Evolutionary conservation across 768 basidiomycete species (phyloP), one percentile per base, ranked within the genome.

Genomic region (Hemileccinum rubropunctum): DNA sequence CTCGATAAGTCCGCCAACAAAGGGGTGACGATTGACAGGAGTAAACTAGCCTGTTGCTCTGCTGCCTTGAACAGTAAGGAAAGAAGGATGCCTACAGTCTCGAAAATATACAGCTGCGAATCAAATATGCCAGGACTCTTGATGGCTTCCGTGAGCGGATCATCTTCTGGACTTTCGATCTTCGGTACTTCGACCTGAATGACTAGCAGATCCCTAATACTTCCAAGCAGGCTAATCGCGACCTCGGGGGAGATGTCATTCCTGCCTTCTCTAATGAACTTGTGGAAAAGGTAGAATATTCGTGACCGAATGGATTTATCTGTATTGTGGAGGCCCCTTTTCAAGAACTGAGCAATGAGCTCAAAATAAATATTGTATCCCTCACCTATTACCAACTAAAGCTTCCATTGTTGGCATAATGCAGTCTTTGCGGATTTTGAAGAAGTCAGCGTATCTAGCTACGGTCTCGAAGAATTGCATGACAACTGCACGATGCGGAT

Each of bases 371-470:
- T 30, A 26, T 20, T 18, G 14, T 10, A 41, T 45, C 20, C 70
- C 86, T 52, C 64, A 94, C 94, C 91, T 78, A 51, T 68, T 50
- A 60, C 88, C 91, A 23, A 98, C 78, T 79, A 99, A 90, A 11
- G 89, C 89, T 59, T 93, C 87, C 28, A 99, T 73, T 2, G 91
- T 81, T 2, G 91, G 90, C 58, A 91, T 75, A 45, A 98, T 90
- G 58, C 85, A 91, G 49, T 91, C 88, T 59, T 86, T 90, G 54
- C 92, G 84, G 20, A 94, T 84, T 68, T 90, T 93, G 83, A 98
- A 98, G 67, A 99, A 98, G 60, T 98, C 97, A 32, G 83, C 81
- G 64, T 98, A 99, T 42, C 97, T 82, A n/a, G 90, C 81, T 11
- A 80, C 80, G 5, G 90, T 88, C 70, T 99, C 97, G 56, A 98